Conservation (phyloP, 208 protist species). For the Trypanosoma cruzi region DNA sequence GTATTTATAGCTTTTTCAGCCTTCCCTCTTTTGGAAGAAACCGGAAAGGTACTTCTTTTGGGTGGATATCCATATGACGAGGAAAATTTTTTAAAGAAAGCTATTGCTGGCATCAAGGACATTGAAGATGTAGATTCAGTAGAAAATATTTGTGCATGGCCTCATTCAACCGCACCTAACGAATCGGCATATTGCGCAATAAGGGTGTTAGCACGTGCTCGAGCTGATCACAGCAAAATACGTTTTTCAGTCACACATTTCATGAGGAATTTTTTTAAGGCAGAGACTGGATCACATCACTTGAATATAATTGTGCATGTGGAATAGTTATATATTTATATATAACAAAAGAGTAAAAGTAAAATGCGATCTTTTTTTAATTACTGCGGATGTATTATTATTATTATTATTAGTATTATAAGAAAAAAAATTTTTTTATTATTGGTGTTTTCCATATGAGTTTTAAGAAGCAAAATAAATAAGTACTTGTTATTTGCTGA, state of each 20-base stretch:
- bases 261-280: slow-evolving; percentile 10
- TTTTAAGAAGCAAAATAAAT: background rate
- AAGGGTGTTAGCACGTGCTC: slow-evolving; percentile 2
- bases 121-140: slow-evolving; percentile 18
- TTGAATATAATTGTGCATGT: slow-evolving; percentile 35
- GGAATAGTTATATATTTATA: slow-evolving; percentile 22
- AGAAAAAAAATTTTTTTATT: too few relatives aligned
- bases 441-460: background rate
- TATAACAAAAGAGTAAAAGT: background rate
- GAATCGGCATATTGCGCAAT: slow-evolving; percentile 57
- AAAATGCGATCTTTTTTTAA: background rate
- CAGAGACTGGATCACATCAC: slow-evolving; percentile 8
- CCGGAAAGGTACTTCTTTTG: slow-evolving; percentile 74
- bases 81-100: slow-evolving; percentile 30
- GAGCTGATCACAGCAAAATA: slow-evolving; percentile 25
- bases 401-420: slow-evolving; percentile 5
- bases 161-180: slow-evolving; percentile 62
- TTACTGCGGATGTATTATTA: slow-evolving; percentile 18
- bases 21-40: slow-evolving; percentile 78
- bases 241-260: slow-evolving; percentile 9
- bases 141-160: slow-evolving; percentile 45
- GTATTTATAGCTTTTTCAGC: slow-evolving; percentile 71
- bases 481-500: too few relatives aligned
- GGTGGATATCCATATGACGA: slow-evolving; percentile 31
- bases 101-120: slow-evolving; percentile 36